Evolutionary conservation across 345 rosid species (phyloP), one percentile per base, ranked within the genome.

Genomic region (Erysimum cheiranthoides): DNA sequence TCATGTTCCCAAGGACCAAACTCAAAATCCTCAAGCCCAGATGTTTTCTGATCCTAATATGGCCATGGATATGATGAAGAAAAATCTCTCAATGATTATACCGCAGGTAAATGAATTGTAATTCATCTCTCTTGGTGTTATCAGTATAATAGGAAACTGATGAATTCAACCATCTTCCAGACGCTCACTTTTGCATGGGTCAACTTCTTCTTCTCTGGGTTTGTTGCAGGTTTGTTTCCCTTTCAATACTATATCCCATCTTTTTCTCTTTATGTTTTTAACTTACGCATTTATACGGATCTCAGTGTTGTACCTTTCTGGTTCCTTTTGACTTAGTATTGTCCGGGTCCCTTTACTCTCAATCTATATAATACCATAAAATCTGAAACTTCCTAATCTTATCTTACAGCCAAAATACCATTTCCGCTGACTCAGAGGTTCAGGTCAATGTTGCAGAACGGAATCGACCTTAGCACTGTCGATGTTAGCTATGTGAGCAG

Each of bases 21-120:
- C 84, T 61, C 93, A 81, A 63, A 94, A 94, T 75, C 71, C 96
- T 1, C 97, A 94, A 73, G 97, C 98, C 0, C 96, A 90, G 74
- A 94, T 94, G 97, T 90, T 94, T 68, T 92, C 98, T 73, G 97
- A 94, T 82, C 98, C 97, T 13, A 92, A 94, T 78, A 92, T 94
- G 96, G 98, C 98, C 49, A 92, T 89, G 97, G 97, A 94, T 75
- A 94, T 94, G 93, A 90, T 94, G 98, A 94, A 94, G 88, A 94
- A 94, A 79, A 92, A 94, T 79, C 91, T 94, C 38, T 92, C 97
- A 7, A 92, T 92, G 98, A 92, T 94, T 73, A 86, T 94, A 59
- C 98, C 97, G 11, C 98, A 94, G 96, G 97, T 94, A 67, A 58
- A 74, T 61, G 32, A 32, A 56, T 49, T 38, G 47, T 8, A 8